Evolutionary conservation across 805 yeast species (phyloP), one percentile per base, ranked within the genome.

Genomic region (Brettanomyces nanus): DNA sequence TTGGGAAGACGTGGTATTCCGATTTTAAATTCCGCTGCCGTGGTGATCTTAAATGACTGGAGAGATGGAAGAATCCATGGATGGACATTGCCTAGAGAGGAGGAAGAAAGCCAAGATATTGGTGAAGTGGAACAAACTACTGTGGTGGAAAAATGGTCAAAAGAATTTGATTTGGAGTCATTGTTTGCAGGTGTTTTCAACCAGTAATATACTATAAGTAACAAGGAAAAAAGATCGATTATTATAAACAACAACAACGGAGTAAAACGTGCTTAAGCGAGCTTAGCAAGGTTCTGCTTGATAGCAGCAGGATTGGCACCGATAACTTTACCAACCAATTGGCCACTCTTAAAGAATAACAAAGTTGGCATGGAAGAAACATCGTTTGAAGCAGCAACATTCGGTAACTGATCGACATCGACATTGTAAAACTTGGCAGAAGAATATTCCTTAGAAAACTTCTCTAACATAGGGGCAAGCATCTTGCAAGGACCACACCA

Each of bases 401-500:
- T 77, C 30, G 79, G 76, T 48, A 85, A 71, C 61, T 79, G 79
- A 59, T 92, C 97, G 46, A 89, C 95, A 57, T 90, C 97, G 39
- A 92, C 77, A 73, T 90, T 87, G 75, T 74, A 71, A 74, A 92
- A 90, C 51, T 71, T 74, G 51, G 81, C 85, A 38, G 68, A 63
- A 21, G 78, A 46, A 75, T 79, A 80, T 61, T 79, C 75, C 33
- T 63, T 61, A 31, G 87, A 68, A 56, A 89, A 80, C 62, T 82
- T 81, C 58, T 89, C 95, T 52, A 90, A 68, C 68, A 85, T 68
- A 52, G 98, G 98, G 39, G 96, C 89, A 65, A 92, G 82, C 78
- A 85, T 85, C 75, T 90, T 92, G 73, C 98, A 90, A 45, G 98
- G 97, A 52, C 97, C 97, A 66, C 98, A 90, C 97, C 97, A 92